Evolutionary conservation across 331 rosid species (phyloP), one percentile per base, ranked within the genome.

Genomic region (Saraca asoca): DNA sequence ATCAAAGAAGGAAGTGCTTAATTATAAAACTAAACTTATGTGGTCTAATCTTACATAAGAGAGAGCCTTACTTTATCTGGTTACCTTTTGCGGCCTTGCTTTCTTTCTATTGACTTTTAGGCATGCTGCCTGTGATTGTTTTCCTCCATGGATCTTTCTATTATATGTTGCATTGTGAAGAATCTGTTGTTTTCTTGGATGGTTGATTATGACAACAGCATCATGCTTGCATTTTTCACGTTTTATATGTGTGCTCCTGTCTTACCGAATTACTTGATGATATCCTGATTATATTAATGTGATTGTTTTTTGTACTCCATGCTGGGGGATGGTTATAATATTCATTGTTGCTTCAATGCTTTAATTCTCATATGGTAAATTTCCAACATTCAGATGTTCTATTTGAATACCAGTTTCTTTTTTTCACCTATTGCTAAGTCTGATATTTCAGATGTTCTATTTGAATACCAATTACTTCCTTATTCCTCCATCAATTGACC

Each of bases 401-500:
- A 39, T 46, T 13, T 45, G 35, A 43, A 31, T 43, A 33, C 17
- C 38, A 15, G 41, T 52, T 16, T 1, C 18, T 37, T 33, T 39
- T 48, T 58, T 17, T 12, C 5, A 49, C 7, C 2, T 16, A 34
- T 72, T 41, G 37, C 56, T 31, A 12, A 24, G 43, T 71, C 62
- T 74, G 59, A 43, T 31, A 43, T 43, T 69, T 13, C 29, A 14
- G 71, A 63, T 0, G 12, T 37, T 57, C n/a, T 24, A 24, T 24
- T 24, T 24, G 31, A 24, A 24, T 24, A 24, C 31, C 31, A 24
- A 24, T 24, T 43, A 75, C 55, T 38, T 68, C 6, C 8, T 54
- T 68, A 61, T 53, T 72, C 43, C 60, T 56, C 58, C 64, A 17
- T 73, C 38, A 14, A 62, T 62, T 46, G 69, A 58, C 39, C 63